phyloP scores from a whole-genome alignment of 306 rosid genomes.

The Medicago ruthenica region DNA sequence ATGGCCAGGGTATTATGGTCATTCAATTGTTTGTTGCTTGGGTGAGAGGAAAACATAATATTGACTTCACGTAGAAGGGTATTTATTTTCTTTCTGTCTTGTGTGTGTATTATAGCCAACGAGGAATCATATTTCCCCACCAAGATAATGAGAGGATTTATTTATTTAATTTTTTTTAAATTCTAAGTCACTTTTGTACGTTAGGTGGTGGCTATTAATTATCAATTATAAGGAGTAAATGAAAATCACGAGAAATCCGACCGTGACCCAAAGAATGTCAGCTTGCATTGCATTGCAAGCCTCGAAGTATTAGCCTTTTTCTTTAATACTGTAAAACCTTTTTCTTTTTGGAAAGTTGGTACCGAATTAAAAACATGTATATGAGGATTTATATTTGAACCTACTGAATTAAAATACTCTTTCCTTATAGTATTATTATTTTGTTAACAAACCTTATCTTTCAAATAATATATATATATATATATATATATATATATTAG shows the following conservation, averaged over 20 bases:
- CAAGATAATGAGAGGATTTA: slow-evolving; percentile 20
- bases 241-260: slow-evolving; percentile 72
- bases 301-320: slow-evolving; percentile 22
- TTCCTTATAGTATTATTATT: background rate
- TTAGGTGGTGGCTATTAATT: slow-evolving; percentile 52
- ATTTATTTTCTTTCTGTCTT: slow-evolving; percentile 10
- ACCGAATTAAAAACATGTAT: no score
- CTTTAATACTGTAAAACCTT: background rate
- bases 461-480: no score
- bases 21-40: slow-evolving; percentile 29
- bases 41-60: slow-evolving; percentile 40
- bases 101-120: slow-evolving; percentile 13
- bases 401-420: background rate
- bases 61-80: slow-evolving; percentile 58
- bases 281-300: slow-evolving; percentile 22
- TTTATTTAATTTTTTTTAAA: slow-evolving; percentile 8
- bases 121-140: background rate
- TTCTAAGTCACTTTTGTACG: slow-evolving; percentile 31
- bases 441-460: background rate
- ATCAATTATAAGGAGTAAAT: slow-evolving; percentile 50
- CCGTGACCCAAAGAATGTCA: slow-evolving; percentile 36
- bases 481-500: no score
- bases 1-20: slow-evolving; percentile 47
- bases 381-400: background rate
- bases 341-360: background rate